Evolutionary conservation across 2,329 filamentous ascomycete species (phyloP), one percentile per base, ranked within the genome.

Genomic region (Nothophoma quercina): DNA sequence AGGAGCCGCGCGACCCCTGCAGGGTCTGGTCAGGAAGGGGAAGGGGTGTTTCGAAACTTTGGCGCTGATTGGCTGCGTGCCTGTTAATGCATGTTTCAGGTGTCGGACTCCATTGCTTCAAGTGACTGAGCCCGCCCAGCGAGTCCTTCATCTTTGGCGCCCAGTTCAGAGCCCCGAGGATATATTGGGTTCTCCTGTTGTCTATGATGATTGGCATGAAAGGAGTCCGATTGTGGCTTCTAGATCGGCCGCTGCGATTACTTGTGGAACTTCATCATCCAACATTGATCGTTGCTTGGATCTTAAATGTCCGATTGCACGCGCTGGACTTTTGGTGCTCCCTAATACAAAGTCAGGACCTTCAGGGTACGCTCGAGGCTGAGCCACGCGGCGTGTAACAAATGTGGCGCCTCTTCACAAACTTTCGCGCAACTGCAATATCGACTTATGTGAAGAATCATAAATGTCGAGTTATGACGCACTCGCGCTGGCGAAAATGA

Each of bases 71-170:
- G 50, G 50, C 43, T 33, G 22, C 7, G n/a, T 2, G 30, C 48
- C 3, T 46, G 60, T 59, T 62, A 7, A 33, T 36, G 42, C 54
- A 9, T 56, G 63, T 65, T 65, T 65, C 62, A 65, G 16, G 25
- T 15, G 13, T 34, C 39, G 50, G 47, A 46, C 48, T 48, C 33
- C 32, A 46, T 34, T 58, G 40, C 47, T 60, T 48, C 30, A 39
- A 53, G 43, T 33, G 32, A 39, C 43, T 48, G 32, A 26, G 44
- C 50, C 50, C 44, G 50, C 43, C 50, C 43, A 44, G 44, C 44
- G 39, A 53, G 50, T 44, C 50, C 50, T 53, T 53, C 50, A 53
- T 53, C 28, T 53, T 43, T 53, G 43, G 50, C 50, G 50, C 50
- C 39, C 43, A 53, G 50, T 23, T 16, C 33, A 16, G 16, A 21